These are phyloP conservation scores for Hirsutella minnesotensis DNA, from an alignment of 2,329 filamentous ascomycete genomes.

Conservation along the genomic window DNA sequence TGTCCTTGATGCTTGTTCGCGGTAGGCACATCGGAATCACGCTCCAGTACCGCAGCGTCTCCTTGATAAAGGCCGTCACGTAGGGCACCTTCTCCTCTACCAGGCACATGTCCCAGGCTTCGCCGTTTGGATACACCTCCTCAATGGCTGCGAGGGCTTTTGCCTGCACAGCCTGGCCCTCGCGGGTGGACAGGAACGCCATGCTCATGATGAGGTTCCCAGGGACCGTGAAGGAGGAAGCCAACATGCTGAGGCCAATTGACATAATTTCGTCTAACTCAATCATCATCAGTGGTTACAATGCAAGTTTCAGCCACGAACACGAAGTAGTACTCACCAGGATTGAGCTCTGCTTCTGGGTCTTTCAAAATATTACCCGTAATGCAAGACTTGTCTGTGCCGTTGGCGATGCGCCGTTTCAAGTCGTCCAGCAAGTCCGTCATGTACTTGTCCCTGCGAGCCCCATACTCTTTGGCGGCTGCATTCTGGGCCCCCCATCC, in stretches of 20 bases:
- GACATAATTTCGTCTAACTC: slow-evolving; percentile 59
- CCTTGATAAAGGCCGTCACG: slow-evolving; percentile 66
- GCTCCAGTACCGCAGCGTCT: slow-evolving; percentile 66
- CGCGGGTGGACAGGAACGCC: slow-evolving; percentile 56
- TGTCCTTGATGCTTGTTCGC: slow-evolving; percentile 58
- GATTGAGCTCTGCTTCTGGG: slow-evolving; percentile 29
- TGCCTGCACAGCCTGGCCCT: slow-evolving; percentile 59
- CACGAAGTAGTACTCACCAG: slow-evolving; percentile 11
- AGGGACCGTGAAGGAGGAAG: slow-evolving; percentile 70
- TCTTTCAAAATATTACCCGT: slow-evolving; percentile 42
- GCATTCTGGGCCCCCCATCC: slow-evolving; percentile 50
- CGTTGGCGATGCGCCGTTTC: slow-evolving; percentile 24
- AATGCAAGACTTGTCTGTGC: slow-evolving; percentile 28
- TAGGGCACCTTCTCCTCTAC: slow-evolving; percentile 67
- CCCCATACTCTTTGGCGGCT: slow-evolving; percentile 52
- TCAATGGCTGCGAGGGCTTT: slow-evolving; percentile 60
- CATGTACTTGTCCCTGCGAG: slow-evolving; percentile 54
- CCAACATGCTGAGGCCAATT: slow-evolving; percentile 70
- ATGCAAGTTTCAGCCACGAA: neutral
- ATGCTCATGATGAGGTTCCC: slow-evolving; percentile 72
- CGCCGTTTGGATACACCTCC: slow-evolving; percentile 57
- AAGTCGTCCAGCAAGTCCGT: slow-evolving; percentile 54
- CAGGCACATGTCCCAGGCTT: slow-evolving; percentile 65
- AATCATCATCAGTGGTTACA: neutral
- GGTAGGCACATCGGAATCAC: slow-evolving; percentile 73